Base-by-base conservation (phyloP, 2,329 filamentous ascomycete genomes). In the Fusarium sp. region DNA sequence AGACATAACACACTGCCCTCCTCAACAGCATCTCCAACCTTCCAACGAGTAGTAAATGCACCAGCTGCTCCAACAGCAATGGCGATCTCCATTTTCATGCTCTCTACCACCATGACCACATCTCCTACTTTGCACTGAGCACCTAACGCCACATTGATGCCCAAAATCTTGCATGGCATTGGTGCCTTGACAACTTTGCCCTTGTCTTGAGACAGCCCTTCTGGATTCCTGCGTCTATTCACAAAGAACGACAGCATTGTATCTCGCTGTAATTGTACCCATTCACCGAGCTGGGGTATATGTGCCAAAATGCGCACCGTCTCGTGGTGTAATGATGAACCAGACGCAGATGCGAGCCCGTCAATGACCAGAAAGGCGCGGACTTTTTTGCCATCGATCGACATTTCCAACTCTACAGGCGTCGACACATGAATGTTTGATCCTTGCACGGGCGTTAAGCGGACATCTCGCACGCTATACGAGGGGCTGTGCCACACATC, bases 21-120 rank as follows among this genome's bases (percentile, higher is more conserved):
- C 6, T 64, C 57, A 3, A 61, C 61, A 3, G 64, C 66, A 43
- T 69, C 66, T 1, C 66, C 66, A 7, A 46, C 60, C 31, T 68
- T 68, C 36, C 61, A 63, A 15, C 18, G 43, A 14, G 63, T 58
- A 15, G 64, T 46, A 48, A 69, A 69, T 39, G 50, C 18, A 3
- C 66, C 66, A 36, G 28, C 49, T 20, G 52, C 58, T 11, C 33
- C 39, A n/a, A 57, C 60, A 34, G 55, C 48, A 38, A 72, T 72
- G 11, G 59, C 63, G 7, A 74, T 58, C 44, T 75, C 72, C 73
- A 74, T 75, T 50, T 75, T 74, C 72, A 75, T 75, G 33, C 73
- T 75, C 39, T 74, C 73, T 22, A 75, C 65, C 1, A 74, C 61
- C 58, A 75, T 70, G 2, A 75, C 63, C 6, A 62, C 53, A 15